Conservation (phyloP, 228 moss, liverwort and hornwort species). For the Sphagnum fallax region DNA sequence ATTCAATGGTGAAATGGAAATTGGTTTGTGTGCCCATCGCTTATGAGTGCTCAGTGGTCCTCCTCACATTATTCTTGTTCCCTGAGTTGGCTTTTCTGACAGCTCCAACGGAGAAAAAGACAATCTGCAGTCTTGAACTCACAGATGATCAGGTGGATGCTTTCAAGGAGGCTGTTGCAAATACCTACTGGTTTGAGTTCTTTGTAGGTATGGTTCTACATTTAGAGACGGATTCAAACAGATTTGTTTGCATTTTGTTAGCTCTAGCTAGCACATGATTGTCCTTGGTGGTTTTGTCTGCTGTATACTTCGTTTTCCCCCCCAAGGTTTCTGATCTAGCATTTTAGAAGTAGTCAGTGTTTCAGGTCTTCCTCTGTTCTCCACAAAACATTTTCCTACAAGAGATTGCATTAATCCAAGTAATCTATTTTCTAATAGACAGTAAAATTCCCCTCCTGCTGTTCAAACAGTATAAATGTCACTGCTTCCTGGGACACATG, state of each 20-base stretch:
- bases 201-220: slow-evolving; percentile 47
- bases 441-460: no score
- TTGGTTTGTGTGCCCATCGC: background rate
- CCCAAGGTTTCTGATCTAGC: background rate
- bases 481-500: no score
- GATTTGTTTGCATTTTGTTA: background rate
- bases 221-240: background rate
- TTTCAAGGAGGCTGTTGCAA: slow-evolving; percentile 53
- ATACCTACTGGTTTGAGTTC: slow-evolving; percentile 75
- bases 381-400: no score
- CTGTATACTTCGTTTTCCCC: background rate
- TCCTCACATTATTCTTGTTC: no score
- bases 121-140: slow-evolving; percentile 47
- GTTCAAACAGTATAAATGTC: no score
- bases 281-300: background rate
- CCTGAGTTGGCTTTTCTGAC: slow-evolving; percentile 1
- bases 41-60: no score
- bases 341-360: no score
- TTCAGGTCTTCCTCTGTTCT: background rate
- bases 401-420: no score
- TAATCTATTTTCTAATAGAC: no score
- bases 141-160: slow-evolving; percentile 13
- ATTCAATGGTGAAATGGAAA: background rate
- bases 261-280: background rate
- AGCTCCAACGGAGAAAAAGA: slow-evolving; percentile 45